Conservation (phyloP, 371 early-diverging fungal genomes). For the Mucor mucedo region DNA sequence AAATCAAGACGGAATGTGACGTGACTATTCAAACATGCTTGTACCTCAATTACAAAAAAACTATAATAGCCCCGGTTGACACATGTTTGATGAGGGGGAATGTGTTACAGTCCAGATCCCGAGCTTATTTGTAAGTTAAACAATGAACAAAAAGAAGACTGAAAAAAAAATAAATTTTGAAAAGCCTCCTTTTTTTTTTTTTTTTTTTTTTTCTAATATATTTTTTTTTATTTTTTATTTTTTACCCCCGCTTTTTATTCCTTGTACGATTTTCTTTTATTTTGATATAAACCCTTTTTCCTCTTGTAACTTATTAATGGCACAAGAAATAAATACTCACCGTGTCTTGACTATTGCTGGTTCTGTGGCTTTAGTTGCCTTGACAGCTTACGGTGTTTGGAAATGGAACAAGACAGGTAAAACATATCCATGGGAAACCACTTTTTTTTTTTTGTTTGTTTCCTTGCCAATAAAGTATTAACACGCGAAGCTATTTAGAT, state of each 20-base stretch:
- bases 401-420: not conserved
- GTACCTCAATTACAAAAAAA: no score
- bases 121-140: no score
- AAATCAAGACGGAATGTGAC: no score
- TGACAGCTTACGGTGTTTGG: not conserved
- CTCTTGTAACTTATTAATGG: not conserved
- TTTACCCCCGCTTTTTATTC: constrained; percentile 1
- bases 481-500: not conserved
- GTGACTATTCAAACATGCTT: no score
- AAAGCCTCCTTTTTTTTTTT: constrained; percentile 8
- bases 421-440: not conserved
- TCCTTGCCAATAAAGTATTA: not conserved
- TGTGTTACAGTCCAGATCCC: no score
- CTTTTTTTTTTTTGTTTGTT: not conserved
- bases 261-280: not conserved
- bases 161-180: not conserved
- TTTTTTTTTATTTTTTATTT: not conserved
- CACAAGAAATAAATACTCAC: not conserved
- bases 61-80: no score
- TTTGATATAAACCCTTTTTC: not conserved
- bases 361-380: not conserved
- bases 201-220: not conserved
- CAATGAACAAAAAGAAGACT: no score
- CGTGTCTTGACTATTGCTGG: constrained; percentile 1
- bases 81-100: no score